These are phyloP conservation scores for Chenopodium quinoa DNA, from an alignment of 148 eudicot species.

Conservation along the genomic window DNA sequence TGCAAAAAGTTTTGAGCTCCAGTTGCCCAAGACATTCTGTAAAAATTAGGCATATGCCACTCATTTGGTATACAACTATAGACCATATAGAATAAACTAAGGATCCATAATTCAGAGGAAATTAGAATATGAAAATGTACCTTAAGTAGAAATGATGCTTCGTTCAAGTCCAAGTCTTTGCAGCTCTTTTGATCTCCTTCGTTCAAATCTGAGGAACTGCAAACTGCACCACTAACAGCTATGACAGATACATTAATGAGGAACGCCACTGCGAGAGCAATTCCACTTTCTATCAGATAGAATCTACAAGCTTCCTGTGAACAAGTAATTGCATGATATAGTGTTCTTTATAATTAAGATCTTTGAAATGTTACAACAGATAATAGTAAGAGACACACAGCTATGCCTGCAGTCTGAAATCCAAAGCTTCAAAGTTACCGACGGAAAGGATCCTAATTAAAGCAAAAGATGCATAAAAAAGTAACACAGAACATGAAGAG, in stretches of 20 bases:
- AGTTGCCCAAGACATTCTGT: slow-evolving; percentile 91
- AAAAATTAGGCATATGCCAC: slow-evolving; percentile 13
- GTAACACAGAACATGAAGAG: not conserved
- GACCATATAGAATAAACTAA: not conserved
- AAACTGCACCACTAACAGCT: slow-evolving; percentile 92
- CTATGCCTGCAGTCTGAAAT: not conserved
- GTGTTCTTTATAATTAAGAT: not conserved
- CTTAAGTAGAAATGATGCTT: slow-evolving; percentile 88
- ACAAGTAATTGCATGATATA: slow-evolving; percentile 4
- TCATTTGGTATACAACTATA: not conserved
- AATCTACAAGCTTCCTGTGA: slow-evolving; percentile 94
- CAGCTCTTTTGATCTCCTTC: slow-evolving; percentile 67
- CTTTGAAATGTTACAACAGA: not conserved
- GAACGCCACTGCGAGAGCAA: slow-evolving; percentile 79
- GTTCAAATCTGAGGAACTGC: slow-evolving; percentile 63
- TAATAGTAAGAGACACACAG: not conserved
- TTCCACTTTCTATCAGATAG: slow-evolving; percentile 87
- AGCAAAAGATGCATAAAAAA: not conserved
- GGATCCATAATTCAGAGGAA: not conserved
- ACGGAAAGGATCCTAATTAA: not conserved
- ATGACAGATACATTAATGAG: slow-evolving; percentile 88
- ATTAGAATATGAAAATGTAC: slow-evolving; percentile 31
- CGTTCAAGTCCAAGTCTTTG: slow-evolving; percentile 76
- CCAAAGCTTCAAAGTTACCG: not conserved
- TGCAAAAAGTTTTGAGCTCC: slow-evolving; percentile 98